Conservation (phyloP, 2,329 filamentous ascomycete species). For the Ceratocystis lukuohia region DNA sequence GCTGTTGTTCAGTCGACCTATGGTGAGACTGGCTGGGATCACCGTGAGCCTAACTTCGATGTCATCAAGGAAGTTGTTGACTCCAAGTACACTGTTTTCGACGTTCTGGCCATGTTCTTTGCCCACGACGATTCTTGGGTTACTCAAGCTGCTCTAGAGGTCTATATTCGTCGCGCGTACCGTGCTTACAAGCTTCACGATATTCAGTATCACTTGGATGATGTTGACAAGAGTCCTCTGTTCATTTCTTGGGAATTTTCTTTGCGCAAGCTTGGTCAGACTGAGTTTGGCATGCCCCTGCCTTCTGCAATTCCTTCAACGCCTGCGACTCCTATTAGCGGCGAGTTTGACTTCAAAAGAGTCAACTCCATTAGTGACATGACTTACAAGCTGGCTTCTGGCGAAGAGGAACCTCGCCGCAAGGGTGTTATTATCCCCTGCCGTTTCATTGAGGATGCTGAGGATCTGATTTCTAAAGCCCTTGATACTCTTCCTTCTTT, state of each 20-base stretch:
- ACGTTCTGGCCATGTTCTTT: constrained; percentile 91
- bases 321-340: constrained; percentile 55
- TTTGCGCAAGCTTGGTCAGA: constrained; percentile 81
- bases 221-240: constrained; percentile 52
- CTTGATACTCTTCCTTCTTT: constrained; percentile 64
- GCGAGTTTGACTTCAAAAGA: constrained; percentile 56
- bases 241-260: constrained; percentile 94
- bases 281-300: constrained; percentile 73
- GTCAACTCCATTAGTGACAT: constrained; percentile 94
- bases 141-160: constrained; percentile 80
- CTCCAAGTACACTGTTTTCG: constrained; percentile 96
- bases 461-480: constrained; percentile 72
- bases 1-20: constrained; percentile 95
- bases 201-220: constrained; percentile 76
- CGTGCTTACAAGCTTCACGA: constrained; percentile 85
- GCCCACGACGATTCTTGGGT: constrained; percentile 90
- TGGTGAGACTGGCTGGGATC: constrained; percentile 92
- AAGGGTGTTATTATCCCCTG: constrained; percentile 93
- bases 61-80: constrained; percentile 96
- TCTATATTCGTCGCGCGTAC: constrained; percentile 92
- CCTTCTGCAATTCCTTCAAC: constrained; percentile 71
- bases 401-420: constrained; percentile 62
- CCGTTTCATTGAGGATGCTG: constrained; percentile 84
- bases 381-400: constrained; percentile 57
- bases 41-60: constrained; percentile 79